Base-by-base conservation (phyloP, 768 basidiomycete species). In the Lactifluus echinatus region DNA sequence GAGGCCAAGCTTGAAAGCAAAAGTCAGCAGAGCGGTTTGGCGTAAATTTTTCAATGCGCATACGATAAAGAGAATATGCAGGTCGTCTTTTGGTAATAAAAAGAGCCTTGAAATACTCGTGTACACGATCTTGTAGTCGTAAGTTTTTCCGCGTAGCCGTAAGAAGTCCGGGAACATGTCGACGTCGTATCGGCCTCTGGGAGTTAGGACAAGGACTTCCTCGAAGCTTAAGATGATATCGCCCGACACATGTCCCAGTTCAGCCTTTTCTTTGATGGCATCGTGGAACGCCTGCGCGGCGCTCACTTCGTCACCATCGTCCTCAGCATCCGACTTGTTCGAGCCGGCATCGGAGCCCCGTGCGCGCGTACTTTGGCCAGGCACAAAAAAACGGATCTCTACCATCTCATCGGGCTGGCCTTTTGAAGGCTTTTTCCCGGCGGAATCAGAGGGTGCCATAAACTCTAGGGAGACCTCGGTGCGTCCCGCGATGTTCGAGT, bases 391-490 rank as follows among this genome's bases (percentile, higher is more conserved):
- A 14, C 96, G 84, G 64, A 98, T 93, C 71, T 99, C 96, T 42
- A 91, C 85, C 75, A 97, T 83, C 69, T 97, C 94, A 64, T 98
- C 95, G 0, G 75, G 73, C 0, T 71, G 75, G 42, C 69, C 64
- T 62, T 73, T 70, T 39, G 75, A 65, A 17, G 71, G 60, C 64
- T 78, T 75, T 49, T 79, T 80, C 53, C 74, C 68, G 11, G 48
- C 43, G n/a, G 65, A 68, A 60, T 76, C 78, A 7, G 79, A 74
- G 21, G 78, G 73, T 50, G 76, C 72, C 28, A 81, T 75, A 67
- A 98, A 96, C 68, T 99, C 96, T n/a, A 99, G 82, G 0, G 96
- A 93, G n/a, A 99, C 96, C 69, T 99, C 96, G 10, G 92, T 94
- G 60, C 91, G 90, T 21, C 92, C 93, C 12, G 93, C 92, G 65